Evolutionary conservation across 1,284 basidiomycete genomes (phyloP).

Genomic region (Ustanciosporium gigantosporum): DNA sequence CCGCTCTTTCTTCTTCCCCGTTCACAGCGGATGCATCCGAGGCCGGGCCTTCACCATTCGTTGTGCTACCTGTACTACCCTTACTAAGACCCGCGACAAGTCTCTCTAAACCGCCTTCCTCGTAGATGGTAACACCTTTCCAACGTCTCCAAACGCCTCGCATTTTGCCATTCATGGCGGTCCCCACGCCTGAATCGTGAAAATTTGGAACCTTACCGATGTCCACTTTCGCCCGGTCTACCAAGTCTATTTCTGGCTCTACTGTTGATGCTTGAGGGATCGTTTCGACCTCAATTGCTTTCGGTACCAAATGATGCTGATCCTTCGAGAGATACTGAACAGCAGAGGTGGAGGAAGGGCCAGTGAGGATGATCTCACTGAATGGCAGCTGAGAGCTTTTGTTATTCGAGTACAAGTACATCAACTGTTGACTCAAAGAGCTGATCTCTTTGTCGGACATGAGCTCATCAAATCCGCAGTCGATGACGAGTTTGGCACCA

Average conservation of each 20-base stretch:
- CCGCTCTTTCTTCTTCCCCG: background rate
- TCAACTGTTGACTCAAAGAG: conserved; percentile 83
- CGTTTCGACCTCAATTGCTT: too few species aligned
- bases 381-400: conserved; percentile 75
- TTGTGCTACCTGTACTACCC: background rate
- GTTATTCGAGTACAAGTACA: conserved; percentile 85
- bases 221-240: background rate
- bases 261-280: too few species aligned
- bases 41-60: background rate
- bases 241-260: background rate
- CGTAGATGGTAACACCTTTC: conserved; percentile 79
- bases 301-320: conserved; percentile 12
- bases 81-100: conserved; percentile 15
- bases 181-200: conserved; percentile 69
- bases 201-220: conserved; percentile 8
- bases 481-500: conserved; percentile 72
- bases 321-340: conserved; percentile 20
- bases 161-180: conserved; percentile 75
- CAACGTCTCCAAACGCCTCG: conserved; percentile 77
- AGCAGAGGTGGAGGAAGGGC: conserved; percentile 63
- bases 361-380: conserved; percentile 74
- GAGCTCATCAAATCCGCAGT: conserved; percentile 89
- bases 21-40: background rate
- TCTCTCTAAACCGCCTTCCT: conserved; percentile 63
- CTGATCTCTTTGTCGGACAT: conserved; percentile 94